Percentiles rank a stretch among this genome's conserved stretches.
Conservation (phyloP, 805 yeast genomes). For the Schwanniomyces yamadae region DNA sequence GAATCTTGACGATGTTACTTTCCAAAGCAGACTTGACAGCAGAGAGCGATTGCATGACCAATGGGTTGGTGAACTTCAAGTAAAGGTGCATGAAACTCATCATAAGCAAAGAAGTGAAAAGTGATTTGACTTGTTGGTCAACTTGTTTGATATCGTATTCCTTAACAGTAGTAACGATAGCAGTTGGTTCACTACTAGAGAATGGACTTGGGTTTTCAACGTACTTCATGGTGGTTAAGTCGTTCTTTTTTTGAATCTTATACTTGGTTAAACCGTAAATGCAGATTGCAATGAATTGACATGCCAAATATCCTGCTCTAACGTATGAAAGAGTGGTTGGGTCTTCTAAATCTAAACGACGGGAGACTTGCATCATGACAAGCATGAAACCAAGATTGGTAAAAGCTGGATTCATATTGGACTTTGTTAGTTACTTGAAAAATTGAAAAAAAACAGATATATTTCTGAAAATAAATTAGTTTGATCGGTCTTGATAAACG, state of each 20-base stretch:
- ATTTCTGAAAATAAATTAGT: too few relatives aligned
- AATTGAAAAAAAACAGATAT: too few relatives aligned
- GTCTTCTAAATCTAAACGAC: conserved; percentile 84
- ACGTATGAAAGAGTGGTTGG: conserved; percentile 71
- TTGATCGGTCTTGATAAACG: too few relatives aligned
- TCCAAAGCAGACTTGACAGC: conserved; percentile 90
- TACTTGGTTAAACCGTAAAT: conserved; percentile 65
- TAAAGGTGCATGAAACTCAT: conserved; percentile 98
- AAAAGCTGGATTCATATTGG: conserved; percentile 82
- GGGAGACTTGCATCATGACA: conserved; percentile 93
- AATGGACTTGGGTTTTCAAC: conserved; percentile 81
- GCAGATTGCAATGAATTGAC: conserved; percentile 62
- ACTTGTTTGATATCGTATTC: conserved; percentile 93
- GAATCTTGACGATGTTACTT: conserved; percentile 87
- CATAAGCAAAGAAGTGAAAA: conserved; percentile 89
- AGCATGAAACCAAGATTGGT: conserved; percentile 87
- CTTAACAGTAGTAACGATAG: conserved; percentile 87
- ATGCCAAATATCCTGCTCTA: conserved; percentile 65
- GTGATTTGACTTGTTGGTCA: conserved; percentile 73
- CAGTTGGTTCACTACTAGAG: conserved; percentile 68
- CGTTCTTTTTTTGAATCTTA: conserved; percentile 71
- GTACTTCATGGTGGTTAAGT: conserved; percentile 87
- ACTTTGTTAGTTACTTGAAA: too few relatives aligned
- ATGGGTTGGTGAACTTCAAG: conserved; percentile 96
- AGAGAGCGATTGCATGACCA: conserved; percentile 89